phyloP scores from a whole-genome alignment of 106 monocot species.

The Cymbidium sinense region DNA sequence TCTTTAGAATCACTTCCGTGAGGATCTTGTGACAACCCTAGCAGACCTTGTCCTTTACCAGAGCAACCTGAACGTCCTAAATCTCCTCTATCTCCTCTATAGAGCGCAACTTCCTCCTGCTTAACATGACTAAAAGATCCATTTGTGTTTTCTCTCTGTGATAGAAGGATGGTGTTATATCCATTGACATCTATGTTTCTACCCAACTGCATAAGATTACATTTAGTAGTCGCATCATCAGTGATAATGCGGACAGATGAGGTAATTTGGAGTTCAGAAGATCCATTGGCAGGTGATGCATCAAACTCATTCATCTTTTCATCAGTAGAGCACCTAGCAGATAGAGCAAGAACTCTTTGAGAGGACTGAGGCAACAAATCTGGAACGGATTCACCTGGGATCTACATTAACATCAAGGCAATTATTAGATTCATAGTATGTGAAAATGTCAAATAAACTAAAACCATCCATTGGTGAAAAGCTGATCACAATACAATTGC shows the following conservation, averaged over 20 bases:
- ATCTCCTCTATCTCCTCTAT: conserved; percentile 33
- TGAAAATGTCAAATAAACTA: neutral
- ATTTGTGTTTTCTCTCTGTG: conserved; percentile 26
- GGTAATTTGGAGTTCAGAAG: conserved; percentile 15
- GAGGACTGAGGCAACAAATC: conserved; percentile 15
- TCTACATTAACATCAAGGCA: neutral
- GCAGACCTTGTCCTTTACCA: conserved; percentile 20
- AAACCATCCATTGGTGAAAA: neutral
- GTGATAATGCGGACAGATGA: conserved; percentile 16
- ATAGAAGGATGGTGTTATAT: conserved; percentile 20
- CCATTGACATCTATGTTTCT: conserved; percentile 28
- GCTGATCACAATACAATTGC: neutral
- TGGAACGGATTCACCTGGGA: neutral
- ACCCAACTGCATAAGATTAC: conserved; percentile 14
- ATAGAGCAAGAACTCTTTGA: conserved; percentile 24
- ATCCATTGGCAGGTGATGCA: conserved; percentile 7
- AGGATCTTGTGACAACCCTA: conserved; percentile 15
- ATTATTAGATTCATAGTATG: neutral
- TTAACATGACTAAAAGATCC: conserved; percentile 38
- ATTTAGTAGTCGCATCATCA: conserved; percentile 18
- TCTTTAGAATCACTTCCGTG: conserved; percentile 30
- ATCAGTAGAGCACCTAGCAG: conserved; percentile 24
- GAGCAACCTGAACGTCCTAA: conserved; percentile 24
- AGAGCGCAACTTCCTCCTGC: conserved; percentile 28
- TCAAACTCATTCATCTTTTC: conserved; percentile 26